These are phyloP conservation scores for Backusella mclennaniae DNA, from an alignment of 192 early-diverging fungal species.

Conservation along the genomic window DNA sequence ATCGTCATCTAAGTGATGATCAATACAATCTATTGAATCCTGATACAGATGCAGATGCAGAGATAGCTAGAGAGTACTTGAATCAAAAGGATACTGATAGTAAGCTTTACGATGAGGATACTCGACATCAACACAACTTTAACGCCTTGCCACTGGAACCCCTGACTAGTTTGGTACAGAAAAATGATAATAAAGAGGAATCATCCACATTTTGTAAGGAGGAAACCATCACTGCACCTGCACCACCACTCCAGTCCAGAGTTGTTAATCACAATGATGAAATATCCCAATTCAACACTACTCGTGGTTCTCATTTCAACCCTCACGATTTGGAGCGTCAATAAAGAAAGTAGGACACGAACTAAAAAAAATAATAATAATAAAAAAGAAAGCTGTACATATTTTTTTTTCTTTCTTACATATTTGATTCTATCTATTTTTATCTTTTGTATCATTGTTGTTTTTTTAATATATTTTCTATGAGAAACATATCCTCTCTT, in stretches of 20 bases:
- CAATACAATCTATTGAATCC: constrained; percentile 2
- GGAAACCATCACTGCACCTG: not conserved
- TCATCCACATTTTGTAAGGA: not conserved
- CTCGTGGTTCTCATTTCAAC: not conserved
- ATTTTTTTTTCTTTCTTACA: constrained; percentile 1
- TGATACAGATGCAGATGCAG: constrained; percentile 4
- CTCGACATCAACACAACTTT: not conserved
- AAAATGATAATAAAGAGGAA: not conserved
- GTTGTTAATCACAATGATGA: not conserved
- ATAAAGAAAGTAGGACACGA: not conserved
- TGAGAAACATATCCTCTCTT: not conserved
- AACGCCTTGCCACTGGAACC: constrained; percentile 17
- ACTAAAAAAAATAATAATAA: not conserved
- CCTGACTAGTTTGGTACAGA: not conserved
- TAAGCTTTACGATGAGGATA: not conserved
- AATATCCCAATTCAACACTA: not conserved
- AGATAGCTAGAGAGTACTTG: not conserved
- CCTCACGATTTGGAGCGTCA: not conserved
- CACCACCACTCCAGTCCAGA: not conserved
- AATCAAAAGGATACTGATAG: not conserved
- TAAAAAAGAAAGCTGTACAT: not conserved
- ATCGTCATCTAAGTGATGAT: constrained; percentile 13
- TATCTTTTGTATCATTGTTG: not conserved
- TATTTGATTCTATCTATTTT: not conserved
- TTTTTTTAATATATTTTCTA: not conserved